A percentile compares a stretch with the other conserved stretches of the same genome.
phyloP scores from a whole-genome alignment of 2,329 filamentous ascomycete species.

The Niveomyces coronatus region DNA sequence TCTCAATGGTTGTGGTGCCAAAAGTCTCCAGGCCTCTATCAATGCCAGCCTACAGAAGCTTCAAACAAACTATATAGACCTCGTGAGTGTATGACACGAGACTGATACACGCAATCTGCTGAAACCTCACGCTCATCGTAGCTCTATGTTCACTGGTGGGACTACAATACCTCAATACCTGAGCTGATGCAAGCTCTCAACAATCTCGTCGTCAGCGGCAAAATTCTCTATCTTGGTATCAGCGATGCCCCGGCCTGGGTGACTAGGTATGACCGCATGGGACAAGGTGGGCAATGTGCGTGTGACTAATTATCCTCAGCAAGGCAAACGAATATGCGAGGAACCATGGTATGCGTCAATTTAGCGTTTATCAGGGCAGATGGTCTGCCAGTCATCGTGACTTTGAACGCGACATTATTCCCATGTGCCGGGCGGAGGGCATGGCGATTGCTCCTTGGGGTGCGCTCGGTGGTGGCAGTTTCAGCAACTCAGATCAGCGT shows the following conservation, averaged over 20 bases:
- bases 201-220: constrained; percentile 46
- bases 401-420: constrained; percentile 33
- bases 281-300: constrained; percentile 4
- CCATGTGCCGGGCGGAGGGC: constrained; percentile 31
- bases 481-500: constrained; percentile 30
- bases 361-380: constrained; percentile 40
- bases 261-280: too few species aligned
- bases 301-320: constrained; percentile 18
- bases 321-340: constrained; percentile 61
- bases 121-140: constrained; percentile 35
- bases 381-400: constrained; percentile 31
- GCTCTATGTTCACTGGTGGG: constrained; percentile 58
- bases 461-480: constrained; percentile 38
- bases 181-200: constrained; percentile 60
- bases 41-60: constrained; percentile 48
- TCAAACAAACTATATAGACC: constrained; percentile 59
- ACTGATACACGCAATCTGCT: too few species aligned
- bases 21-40: constrained; percentile 47
- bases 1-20: constrained; percentile 48
- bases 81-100: constrained; percentile 27
- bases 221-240: constrained; percentile 56
- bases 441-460: constrained; percentile 52
- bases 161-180: constrained; percentile 41
- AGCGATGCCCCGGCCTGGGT: constrained; percentile 62
- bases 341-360: constrained; percentile 57